These are phyloP conservation scores for Aspergillus thermomutatus DNA, from an alignment of 2,329 filamentous ascomycete genomes.

Conservation along the genomic window DNA sequence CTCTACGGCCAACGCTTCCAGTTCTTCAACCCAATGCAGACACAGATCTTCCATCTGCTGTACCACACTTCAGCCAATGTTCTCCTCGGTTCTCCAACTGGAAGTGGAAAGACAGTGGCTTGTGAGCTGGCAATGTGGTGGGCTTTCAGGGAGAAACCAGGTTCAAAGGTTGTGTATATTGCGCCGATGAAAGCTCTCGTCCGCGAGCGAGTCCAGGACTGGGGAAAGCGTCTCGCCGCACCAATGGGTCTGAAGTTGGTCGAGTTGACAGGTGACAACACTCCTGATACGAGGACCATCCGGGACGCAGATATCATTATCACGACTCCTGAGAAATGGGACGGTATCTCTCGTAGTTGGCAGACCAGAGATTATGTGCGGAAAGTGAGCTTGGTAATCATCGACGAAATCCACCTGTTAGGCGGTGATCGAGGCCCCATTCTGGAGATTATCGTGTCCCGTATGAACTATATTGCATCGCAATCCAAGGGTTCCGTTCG, in stretches of 20 bases:
- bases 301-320: conserved; percentile 96
- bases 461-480: conserved; percentile 98
- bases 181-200: conserved; percentile 99
- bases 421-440: conserved; percentile 96
- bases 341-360: conserved; percentile 98
- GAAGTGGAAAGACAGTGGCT: conserved; percentile 95
- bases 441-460: conserved; percentile 87
- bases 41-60: conserved; percentile 94
- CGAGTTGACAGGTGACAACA: conserved; percentile 96
- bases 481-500: conserved; percentile 87
- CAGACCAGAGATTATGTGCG: conserved; percentile 95
- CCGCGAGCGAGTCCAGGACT: conserved; percentile 92
- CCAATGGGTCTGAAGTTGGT: conserved; percentile 88
- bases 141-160: conserved; percentile 91
- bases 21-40: conserved; percentile 99
- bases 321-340: conserved; percentile 99
- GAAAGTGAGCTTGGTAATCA: conserved; percentile 93
- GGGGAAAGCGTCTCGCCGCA: conserved; percentile 74
- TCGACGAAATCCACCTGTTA: conserved; percentile 97
- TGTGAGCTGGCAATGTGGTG: conserved; percentile 99
- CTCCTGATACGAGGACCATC: conserved; percentile 92
- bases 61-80: conserved; percentile 93
- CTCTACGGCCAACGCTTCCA: conserved; percentile 86
- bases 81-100: conserved; percentile 89
- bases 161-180: conserved; percentile 97